Evolutionary conservation across 2,329 filamentous ascomycete species (phyloP), one percentile per base, ranked within the genome.

Genomic region (Fusarium secorum): DNA sequence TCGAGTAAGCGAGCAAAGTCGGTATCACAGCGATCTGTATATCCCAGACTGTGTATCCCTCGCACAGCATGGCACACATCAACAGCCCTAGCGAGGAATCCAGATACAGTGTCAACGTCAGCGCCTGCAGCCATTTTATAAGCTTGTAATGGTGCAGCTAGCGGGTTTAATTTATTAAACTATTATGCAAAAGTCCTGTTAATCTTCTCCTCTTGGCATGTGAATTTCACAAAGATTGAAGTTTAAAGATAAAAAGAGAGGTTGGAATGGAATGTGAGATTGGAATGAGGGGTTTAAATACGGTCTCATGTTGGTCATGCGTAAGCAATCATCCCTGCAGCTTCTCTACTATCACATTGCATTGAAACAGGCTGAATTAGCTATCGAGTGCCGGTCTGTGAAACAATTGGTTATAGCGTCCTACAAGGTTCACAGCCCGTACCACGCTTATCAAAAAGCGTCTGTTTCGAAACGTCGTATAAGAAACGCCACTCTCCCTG

Each of bases 111-210:
- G n/a, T 41, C 28, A 30, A 36, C 13, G 8, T 48, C n/a, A 35
- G 35, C 28, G 38, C 9, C 26, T 72, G 71, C 64, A 33, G 70
- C 75, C 78, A 79, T 78, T 78, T 78, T 78, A 78, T 77, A 77
- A 52, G 61, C 76, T 76, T 78, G 68, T 78, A 77, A 38, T 69
- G 69, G 72, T 55, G 73, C 52, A 70, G 45, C 20, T 49, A 33
- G 30, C n/a, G 30, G 46, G 24, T 55, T 48, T 38, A 52, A 24
- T 64, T 39, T 39, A 63, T 59, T 42, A 15, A 41, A 8, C 39
- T 56, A 56, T 56, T 48, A 35, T 56, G 53, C 53, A 26, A 56
- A 33, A 33, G 32, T 35, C 53, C 53, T 58, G 30, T 38, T 4
- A 41, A 13, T 35, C n/a, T 22, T 49, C 11, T 33, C 24, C 17